phyloP scores from a whole-genome alignment of 441 rosid species.

The Aquilaria agallochum region DNA sequence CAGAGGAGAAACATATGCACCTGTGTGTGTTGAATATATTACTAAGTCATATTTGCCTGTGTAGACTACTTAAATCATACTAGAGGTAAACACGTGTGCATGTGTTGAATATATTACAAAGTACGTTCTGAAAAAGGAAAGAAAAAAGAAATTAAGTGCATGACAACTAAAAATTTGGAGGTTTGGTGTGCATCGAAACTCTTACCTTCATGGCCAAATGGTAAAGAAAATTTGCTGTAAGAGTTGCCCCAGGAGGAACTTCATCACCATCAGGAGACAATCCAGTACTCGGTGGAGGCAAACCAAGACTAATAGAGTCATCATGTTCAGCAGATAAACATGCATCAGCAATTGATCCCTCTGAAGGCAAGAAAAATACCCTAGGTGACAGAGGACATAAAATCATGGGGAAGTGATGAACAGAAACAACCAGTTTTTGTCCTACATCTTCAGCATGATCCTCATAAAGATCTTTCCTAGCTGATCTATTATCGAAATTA shows the following conservation, averaged over 20 bases:
- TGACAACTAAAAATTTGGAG: conserved; percentile 3
- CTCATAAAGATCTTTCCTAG: conserved; percentile 24
- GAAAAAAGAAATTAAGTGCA: conserved; percentile 3
- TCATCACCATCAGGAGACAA: conserved; percentile 63
- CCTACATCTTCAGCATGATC: conserved; percentile 38
- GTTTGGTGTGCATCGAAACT: conserved; percentile 8
- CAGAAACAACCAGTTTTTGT: conserved; percentile 53
- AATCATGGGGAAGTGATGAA: conserved; percentile 86
- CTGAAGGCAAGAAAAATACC: conserved; percentile 91
- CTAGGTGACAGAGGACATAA: conserved; percentile 84
- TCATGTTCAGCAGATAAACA: conserved; percentile 60
- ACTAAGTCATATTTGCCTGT: too few species aligned
- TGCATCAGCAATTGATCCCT: conserved; percentile 91
- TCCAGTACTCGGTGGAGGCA: conserved; percentile 80
- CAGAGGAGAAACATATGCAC: too few species aligned
- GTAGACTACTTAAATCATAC: too few species aligned
- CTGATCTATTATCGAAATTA: conserved; percentile 35
- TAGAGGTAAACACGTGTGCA: background rate
- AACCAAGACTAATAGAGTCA: conserved; percentile 80
- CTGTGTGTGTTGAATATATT: too few species aligned
- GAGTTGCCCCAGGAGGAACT: conserved; percentile 80
- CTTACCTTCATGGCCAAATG: conserved; percentile 81
- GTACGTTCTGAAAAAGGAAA: background rate
- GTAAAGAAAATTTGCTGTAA: conserved; percentile 90
- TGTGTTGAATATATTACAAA: too few species aligned